Percentiles rank a stretch among this genome's conserved stretches.
Conservation (phyloP, 306 rosid species). For the Corylus heterophylla region DNA sequence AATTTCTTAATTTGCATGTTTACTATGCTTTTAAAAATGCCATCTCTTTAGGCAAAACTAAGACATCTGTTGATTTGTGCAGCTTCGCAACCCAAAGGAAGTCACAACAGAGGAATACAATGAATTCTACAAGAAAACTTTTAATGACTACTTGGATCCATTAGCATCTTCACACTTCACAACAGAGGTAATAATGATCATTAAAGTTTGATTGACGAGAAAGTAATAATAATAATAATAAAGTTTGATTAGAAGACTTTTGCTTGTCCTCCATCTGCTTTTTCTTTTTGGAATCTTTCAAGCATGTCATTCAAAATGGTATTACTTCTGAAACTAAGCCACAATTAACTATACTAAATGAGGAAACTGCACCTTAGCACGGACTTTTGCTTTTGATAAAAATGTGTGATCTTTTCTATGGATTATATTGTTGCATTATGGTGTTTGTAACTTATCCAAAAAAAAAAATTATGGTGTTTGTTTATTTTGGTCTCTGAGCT, state of each 20-base stretch:
- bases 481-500: slow-evolving; percentile 24
- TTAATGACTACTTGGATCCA: slow-evolving; percentile 89
- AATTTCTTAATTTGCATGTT: slow-evolving; percentile 10
- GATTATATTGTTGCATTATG: not conserved
- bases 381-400: not conserved
- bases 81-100: slow-evolving; percentile 95
- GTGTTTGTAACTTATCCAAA: too few species aligned
- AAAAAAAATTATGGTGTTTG: not conserved
- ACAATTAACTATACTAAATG: not conserved
- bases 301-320: not conserved
- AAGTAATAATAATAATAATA: too few species aligned
- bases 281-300: not conserved
- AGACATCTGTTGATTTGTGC: slow-evolving; percentile 34
- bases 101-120: slow-evolving; percentile 89
- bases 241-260: not conserved
- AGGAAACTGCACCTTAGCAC: slow-evolving; percentile 1
- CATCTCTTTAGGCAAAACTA: slow-evolving; percentile 12
- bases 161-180: slow-evolving; percentile 93
- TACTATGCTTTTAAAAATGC: not conserved
- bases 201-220: not conserved
- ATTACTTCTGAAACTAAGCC: not conserved
- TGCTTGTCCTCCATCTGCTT: not conserved
- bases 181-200: slow-evolving; percentile 64
- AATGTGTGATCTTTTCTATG: slow-evolving; percentile 10
- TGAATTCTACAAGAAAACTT: slow-evolving; percentile 87